A percentile compares a stretch with the other conserved stretches of the same genome.
phyloP scores from a whole-genome alignment of 345 rosid genomes.

The Sonneratia alba region DNA sequence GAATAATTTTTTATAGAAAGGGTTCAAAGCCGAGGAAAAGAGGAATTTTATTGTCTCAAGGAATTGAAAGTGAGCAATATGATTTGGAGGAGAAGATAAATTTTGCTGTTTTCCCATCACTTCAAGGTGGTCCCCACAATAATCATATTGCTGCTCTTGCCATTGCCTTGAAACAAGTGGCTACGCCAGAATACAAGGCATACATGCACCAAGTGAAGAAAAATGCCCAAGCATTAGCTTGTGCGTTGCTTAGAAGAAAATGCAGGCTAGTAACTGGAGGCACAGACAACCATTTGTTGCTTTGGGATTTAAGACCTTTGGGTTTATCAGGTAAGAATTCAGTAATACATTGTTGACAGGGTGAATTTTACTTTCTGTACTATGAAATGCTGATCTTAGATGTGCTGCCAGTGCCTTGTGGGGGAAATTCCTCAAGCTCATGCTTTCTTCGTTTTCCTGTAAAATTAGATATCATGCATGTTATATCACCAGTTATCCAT shows the following conservation, averaged over 20 bases:
- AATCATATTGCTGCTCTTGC: constrained; percentile 86
- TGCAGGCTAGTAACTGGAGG: constrained; percentile 87
- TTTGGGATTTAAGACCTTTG: constrained; percentile 82
- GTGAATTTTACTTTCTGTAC: background rate
- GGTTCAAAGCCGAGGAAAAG: constrained; percentile 64
- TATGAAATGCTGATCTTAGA: background rate
- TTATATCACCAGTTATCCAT: no score
- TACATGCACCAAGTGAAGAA: constrained; percentile 87
- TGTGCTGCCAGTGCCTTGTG: background rate
- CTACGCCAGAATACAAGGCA: constrained; percentile 60
- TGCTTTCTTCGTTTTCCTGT: background rate
- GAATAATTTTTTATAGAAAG: constrained; percentile 73
- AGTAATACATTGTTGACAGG: background rate
- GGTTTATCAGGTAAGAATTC: constrained; percentile 56
- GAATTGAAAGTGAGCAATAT: constrained; percentile 46
- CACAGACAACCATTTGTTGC: constrained; percentile 81
- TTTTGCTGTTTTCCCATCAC: constrained; percentile 77
- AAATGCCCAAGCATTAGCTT: constrained; percentile 74
- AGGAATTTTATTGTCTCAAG: constrained; percentile 39
- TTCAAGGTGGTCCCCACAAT: constrained; percentile 95
- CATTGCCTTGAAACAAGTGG: constrained; percentile 61
- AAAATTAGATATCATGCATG: background rate
- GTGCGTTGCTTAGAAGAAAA: constrained; percentile 53
- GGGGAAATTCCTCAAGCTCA: background rate
- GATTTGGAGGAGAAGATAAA: constrained; percentile 88